A percentile compares a stretch with the other conserved stretches of the same genome.
phyloP scores from a whole-genome alignment of 768 basidiomycete genomes.

The Podaxis carcinomalis region DNA sequence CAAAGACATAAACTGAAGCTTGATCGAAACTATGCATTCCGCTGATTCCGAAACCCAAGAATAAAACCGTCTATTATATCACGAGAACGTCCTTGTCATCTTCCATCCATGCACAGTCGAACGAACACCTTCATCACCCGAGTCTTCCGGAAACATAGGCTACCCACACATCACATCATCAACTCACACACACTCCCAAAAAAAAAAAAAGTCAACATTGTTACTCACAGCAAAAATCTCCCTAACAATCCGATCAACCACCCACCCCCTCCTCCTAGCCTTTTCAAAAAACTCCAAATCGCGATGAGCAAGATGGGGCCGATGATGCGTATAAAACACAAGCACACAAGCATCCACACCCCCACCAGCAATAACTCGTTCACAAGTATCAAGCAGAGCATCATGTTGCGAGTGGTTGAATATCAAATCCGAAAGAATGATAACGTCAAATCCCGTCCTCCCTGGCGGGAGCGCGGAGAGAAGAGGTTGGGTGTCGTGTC shows the following conservation, averaged over 20 bases:
- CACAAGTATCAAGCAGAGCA: conserved; percentile 74
- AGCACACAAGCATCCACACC: conserved; percentile 35
- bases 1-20: no score
- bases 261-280: conserved; percentile 64
- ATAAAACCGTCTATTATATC: neutral
- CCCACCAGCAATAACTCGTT: conserved; percentile 30
- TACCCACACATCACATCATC: conserved; percentile 20
- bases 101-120: conserved; percentile 86
- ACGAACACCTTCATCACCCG: conserved; percentile 71
- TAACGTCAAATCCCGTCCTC: conserved; percentile 56
- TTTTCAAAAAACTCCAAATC: conserved; percentile 81
- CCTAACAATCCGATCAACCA: conserved; percentile 63
- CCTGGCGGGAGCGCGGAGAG: conserved; percentile 25
- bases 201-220: no score
- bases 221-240: conserved; percentile 59
- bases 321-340: conserved; percentile 88
- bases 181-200: no score
- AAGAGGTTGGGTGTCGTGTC: conserved; percentile 46
- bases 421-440: conserved; percentile 89
- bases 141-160: conserved; percentile 91
- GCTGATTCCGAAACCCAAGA: neutral
- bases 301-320: conserved; percentile 75
- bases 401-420: conserved; percentile 97
- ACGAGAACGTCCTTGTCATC: conserved; percentile 27
- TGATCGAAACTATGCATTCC: neutral